Conservation (phyloP, 1,139 yeast species). For the Yamadazyma epiphylla region DNA sequence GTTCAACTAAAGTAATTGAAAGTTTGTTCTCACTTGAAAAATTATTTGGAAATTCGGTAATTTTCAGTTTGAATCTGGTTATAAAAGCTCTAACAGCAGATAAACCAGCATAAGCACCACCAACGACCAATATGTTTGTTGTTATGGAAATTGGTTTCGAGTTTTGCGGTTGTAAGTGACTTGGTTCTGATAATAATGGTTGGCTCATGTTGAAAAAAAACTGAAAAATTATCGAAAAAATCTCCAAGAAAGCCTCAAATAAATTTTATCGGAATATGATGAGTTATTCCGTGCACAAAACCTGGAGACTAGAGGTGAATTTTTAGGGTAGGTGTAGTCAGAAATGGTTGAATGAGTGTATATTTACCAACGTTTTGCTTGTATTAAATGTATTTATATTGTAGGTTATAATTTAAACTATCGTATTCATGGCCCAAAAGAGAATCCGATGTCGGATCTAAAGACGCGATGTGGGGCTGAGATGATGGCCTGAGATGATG, state of each 20-base stretch:
- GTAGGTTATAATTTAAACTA: too few relatives aligned
- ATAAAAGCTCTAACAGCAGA: constrained; percentile 37
- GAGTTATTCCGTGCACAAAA: too few relatives aligned
- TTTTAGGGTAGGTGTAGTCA: too few relatives aligned
- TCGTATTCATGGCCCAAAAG: too few relatives aligned
- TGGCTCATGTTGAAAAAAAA: not conserved
- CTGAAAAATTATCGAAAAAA: constrained; percentile 6
- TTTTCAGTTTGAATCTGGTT: constrained; percentile 18
- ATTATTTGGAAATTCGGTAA: constrained; percentile 4
- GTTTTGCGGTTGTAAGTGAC: not conserved
- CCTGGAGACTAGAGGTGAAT: too few relatives aligned
- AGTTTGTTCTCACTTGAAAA: constrained; percentile 5
- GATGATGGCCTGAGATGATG: too few relatives aligned
- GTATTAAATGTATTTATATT: too few relatives aligned
- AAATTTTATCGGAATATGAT: too few relatives aligned
- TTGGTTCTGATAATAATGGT: constrained; percentile 2
- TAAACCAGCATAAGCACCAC: constrained; percentile 52
- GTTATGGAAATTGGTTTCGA: constrained; percentile 9
- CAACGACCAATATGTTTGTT: constrained; percentile 43
- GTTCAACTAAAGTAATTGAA: constrained; percentile 45
- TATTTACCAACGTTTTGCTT: too few relatives aligned
- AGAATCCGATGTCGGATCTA: too few relatives aligned
- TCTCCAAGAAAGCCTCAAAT: constrained; percentile 1
- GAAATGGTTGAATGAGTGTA: too few relatives aligned
- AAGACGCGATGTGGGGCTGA: too few relatives aligned